A percentile compares a stretch with the other conserved stretches of the same genome.
These are phyloP conservation scores for Halenospora varia DNA, from an alignment of 495 filamentous ascomycete genomes.

Conservation along the genomic window DNA sequence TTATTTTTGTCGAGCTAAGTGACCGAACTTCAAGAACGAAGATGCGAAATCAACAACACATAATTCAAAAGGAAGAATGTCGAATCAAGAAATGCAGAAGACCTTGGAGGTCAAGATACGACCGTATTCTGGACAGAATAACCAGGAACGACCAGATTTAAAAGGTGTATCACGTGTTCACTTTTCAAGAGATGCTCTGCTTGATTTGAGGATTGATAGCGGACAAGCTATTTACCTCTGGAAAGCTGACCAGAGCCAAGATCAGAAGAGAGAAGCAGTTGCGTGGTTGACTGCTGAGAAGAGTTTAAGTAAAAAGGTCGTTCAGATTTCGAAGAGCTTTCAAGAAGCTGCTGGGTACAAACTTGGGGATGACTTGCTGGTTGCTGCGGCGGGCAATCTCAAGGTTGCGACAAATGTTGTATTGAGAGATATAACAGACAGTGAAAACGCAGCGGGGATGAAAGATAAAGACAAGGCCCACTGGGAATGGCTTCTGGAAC, in stretches of 20 bases:
- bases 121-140: slow-evolving; percentile 45
- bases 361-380: slow-evolving; percentile 54
- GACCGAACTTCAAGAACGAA: not conserved
- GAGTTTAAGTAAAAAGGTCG: slow-evolving; percentile 52
- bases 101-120: slow-evolving; percentile 45
- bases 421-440: slow-evolving; percentile 44
- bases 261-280: slow-evolving; percentile 49
- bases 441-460: slow-evolving; percentile 6
- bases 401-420: slow-evolving; percentile 38
- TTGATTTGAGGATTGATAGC: slow-evolving; percentile 52
- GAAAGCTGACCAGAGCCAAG: slow-evolving; percentile 30
- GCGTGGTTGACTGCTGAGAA: slow-evolving; percentile 63
- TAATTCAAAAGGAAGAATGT: slow-evolving; percentile 11
- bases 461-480: slow-evolving; percentile 42
- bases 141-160: slow-evolving; percentile 45
- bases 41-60: not conserved
- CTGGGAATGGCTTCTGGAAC: slow-evolving; percentile 63
- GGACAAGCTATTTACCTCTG: slow-evolving; percentile 56
- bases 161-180: slow-evolving; percentile 63
- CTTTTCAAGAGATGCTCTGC: slow-evolving; percentile 60
- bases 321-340: slow-evolving; percentile 62
- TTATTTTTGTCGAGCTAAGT: no score
- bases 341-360: slow-evolving; percentile 62
- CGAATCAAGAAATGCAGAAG: slow-evolving; percentile 30
- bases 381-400: slow-evolving; percentile 39